A percentile compares a stretch with the other conserved stretches of the same genome.
phyloP scores from a whole-genome alignment of 163 green algal species.

The Chlamydomonas reinhardtii region DNA sequence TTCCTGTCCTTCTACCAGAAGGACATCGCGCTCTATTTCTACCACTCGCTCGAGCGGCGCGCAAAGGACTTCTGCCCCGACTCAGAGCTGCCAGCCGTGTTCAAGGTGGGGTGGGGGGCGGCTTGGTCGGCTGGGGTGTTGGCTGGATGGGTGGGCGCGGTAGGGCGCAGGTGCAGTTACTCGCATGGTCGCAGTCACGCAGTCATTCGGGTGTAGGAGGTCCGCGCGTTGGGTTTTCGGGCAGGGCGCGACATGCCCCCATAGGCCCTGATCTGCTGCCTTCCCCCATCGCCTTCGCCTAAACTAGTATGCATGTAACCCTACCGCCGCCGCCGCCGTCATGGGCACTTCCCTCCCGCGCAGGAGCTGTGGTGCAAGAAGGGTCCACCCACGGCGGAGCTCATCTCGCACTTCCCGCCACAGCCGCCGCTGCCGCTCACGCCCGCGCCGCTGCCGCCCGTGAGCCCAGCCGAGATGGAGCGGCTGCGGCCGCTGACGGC shows the following conservation, averaged over 20 bases:
- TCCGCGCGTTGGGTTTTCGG: too few relatives aligned
- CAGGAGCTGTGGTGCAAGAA: conserved; percentile 95
- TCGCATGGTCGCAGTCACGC: too few relatives aligned
- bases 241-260: too few relatives aligned
- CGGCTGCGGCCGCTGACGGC: conserved; percentile 45
- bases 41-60: conserved; percentile 67
- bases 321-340: too few relatives aligned
- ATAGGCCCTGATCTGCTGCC: too few relatives aligned
- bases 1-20: conserved; percentile 84
- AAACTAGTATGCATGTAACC: too few relatives aligned
- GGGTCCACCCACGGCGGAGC: conserved; percentile 67
- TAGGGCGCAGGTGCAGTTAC: too few relatives aligned
- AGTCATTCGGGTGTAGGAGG: too few relatives aligned
- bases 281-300: too few relatives aligned
- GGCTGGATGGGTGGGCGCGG: too few relatives aligned
- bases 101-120: conserved; percentile 85
- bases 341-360: too few relatives aligned
- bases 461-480: conserved; percentile 8
- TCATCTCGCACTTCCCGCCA: conserved; percentile 69
- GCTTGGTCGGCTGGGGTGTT: too few relatives aligned
- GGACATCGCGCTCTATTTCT: conserved; percentile 79
- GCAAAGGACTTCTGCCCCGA: conserved; percentile 79
- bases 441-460: conserved; percentile 29
- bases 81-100: conserved; percentile 76
- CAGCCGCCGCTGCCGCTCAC: conserved; percentile 66